These are phyloP conservation scores for Alectoria sarmentosa DNA, from an alignment of 495 filamentous ascomycete genomes.

Conservation along the genomic window DNA sequence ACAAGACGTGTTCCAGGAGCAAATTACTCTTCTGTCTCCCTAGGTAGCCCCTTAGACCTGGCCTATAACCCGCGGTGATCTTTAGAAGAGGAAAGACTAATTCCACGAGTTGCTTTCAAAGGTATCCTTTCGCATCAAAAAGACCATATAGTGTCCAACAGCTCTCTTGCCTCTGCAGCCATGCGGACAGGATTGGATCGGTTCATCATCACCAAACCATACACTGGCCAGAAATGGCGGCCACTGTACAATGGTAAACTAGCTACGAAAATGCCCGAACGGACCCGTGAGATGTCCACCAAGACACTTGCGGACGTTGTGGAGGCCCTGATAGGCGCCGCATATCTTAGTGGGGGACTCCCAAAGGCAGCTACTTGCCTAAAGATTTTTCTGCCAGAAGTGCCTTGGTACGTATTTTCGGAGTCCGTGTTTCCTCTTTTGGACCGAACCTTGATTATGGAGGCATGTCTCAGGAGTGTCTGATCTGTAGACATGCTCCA, in stretches of 20 bases:
- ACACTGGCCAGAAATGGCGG: conserved; percentile 65
- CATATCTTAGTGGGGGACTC: conserved; percentile 64
- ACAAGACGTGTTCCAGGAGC: too few relatives aligned
- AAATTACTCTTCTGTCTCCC: too few relatives aligned
- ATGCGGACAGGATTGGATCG: conserved; percentile 55
- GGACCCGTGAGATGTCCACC: conserved; percentile 48
- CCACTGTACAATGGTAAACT: conserved; percentile 53
- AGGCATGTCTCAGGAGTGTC: background rate
- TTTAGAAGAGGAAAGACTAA: too few relatives aligned
- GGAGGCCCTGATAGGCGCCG: conserved; percentile 75
- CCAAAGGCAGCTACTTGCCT: too few relatives aligned
- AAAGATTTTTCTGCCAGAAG: too few relatives aligned
- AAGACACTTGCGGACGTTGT: conserved; percentile 89
- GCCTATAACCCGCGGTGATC: too few relatives aligned
- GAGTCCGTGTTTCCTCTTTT: background rate
- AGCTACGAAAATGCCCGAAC: conserved; percentile 10
- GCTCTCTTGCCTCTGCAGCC: conserved; percentile 56
- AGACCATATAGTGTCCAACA: conserved; percentile 66
- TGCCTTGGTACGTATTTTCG: background rate
- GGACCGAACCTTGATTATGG: background rate
- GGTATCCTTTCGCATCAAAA: conserved; percentile 64
- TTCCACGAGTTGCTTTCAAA: too few relatives aligned
- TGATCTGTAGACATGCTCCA: background rate
- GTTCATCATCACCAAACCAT: conserved; percentile 64
- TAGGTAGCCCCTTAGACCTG: too few relatives aligned